Percentiles rank a stretch among this genome's conserved stretches.
phyloP scores from a whole-genome alignment of 495 filamentous ascomycete species.

The Talaromyces liani region DNA sequence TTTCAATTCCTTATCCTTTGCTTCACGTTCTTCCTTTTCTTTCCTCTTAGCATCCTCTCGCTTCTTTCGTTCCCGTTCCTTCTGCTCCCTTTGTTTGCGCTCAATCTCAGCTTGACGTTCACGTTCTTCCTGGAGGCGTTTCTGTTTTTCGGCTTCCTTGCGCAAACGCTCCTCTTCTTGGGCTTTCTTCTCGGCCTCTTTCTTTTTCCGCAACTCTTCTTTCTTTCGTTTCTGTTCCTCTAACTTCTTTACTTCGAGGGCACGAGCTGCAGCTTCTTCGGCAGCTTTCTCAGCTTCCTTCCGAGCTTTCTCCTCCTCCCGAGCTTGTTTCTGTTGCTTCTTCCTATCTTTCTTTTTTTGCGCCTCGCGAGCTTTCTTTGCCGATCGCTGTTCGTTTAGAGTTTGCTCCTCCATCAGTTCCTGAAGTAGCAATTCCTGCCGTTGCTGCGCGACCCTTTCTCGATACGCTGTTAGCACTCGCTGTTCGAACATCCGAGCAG shows the following conservation, averaged over 20 bases:
- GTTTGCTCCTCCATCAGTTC: constrained; percentile 81
- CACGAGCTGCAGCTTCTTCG: constrained; percentile 74
- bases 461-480: constrained; percentile 93
- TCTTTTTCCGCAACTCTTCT: constrained; percentile 87
- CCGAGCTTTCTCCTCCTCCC: constrained; percentile 81
- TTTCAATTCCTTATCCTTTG: constrained; percentile 49
- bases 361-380: constrained; percentile 88
- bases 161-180: constrained; percentile 77
- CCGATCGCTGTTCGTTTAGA: constrained; percentile 67
- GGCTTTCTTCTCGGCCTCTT: constrained; percentile 84
- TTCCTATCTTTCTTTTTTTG: constrained; percentile 90
- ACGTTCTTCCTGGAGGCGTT: constrained; percentile 70
- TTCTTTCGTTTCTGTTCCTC: constrained; percentile 74
- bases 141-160: constrained; percentile 73
- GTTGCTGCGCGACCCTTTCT: constrained; percentile 90
- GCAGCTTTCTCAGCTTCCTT: constrained; percentile 84
- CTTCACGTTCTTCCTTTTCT: constrained; percentile 71
- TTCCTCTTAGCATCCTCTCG: constrained; percentile 54
- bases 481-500: constrained; percentile 98
- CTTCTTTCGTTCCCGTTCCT: constrained; percentile 63
- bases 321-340: constrained; percentile 71
- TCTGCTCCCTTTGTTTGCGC: constrained; percentile 65
- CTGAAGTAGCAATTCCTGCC: constrained; percentile 83
- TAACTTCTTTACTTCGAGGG: constrained; percentile 67
- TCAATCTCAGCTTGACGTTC: constrained; percentile 72